phyloP scores from a whole-genome alignment of 345 rosid species.

The Hevea brasiliensis region DNA sequence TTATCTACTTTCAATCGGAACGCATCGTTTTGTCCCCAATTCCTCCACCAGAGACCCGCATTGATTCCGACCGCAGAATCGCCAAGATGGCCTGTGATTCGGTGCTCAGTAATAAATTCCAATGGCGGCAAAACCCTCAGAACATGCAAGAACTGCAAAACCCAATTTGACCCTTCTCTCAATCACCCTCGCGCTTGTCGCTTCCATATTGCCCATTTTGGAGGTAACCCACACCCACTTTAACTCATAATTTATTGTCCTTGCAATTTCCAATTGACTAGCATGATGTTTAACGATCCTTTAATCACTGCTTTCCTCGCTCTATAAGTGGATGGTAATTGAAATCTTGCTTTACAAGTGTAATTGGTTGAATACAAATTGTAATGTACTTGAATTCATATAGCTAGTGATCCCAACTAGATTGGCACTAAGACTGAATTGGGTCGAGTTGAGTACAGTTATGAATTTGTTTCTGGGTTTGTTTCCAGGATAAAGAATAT shows the following conservation, averaged over 20 bases:
- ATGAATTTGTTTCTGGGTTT: conserved; percentile 1
- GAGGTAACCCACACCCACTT: conserved; percentile 53
- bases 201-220: conserved; percentile 92
- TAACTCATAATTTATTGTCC: no score
- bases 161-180: conserved; percentile 77
- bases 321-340: background rate
- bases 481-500: background rate
- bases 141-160: conserved; percentile 94
- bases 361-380: background rate
- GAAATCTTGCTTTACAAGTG: no score
- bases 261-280: background rate
- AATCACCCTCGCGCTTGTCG: conserved; percentile 77
- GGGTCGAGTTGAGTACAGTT: background rate
- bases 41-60: background rate
- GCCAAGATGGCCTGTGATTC: conserved; percentile 5
- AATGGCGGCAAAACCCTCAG: conserved; percentile 26
- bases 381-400: no score
- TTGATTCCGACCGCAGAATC: background rate
- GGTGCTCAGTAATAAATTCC: conserved; percentile 14
- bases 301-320: no score
- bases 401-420: background rate
- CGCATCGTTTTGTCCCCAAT: background rate
- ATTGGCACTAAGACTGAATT: background rate
- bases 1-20: background rate
- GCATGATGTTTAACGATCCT: background rate